Base-by-base conservation (phyloP, 1,139 yeast genomes). In the Suhomyces chickasaworum region DNA sequence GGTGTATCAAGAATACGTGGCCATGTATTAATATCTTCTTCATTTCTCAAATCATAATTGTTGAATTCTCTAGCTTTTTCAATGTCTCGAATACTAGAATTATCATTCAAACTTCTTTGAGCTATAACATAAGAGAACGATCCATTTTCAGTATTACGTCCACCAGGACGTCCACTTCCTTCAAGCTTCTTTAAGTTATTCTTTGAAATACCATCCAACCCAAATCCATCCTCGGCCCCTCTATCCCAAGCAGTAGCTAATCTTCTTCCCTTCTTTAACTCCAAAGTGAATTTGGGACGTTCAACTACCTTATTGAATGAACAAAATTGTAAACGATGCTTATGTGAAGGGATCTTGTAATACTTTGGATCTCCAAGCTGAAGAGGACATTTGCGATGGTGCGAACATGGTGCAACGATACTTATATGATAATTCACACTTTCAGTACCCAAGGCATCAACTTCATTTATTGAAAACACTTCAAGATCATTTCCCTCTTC, bases 371-470 rank as follows among this genome's bases (percentile, higher is more conserved):
- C 86, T 12, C 85, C 84, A 27, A 83, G 75, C 62, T 90, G 97
- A 45, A 93, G 69, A 0, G 99, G 98, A 59, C 98, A 91, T 55
- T 74, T 79, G 23, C 84, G 80, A 58, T 90, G 97, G 63, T 93
- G 98, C 0, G 95, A 69, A 61, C 98, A 93, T 3, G 99, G 99
- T 0, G 97, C 97, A 25, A 93, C 59, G 9, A 91, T 76, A 44
- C 76, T 77, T 37, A 86, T 56, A 53, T 84, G 83, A 57, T 77
- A 84, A 53, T 76, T 77, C 3, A 71, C 69, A 56, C 66, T 56
- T 53, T 63, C 57, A 18, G 58, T 37, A 5, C 57, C 41, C 10
- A 60, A 50, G 16, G 42, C 45, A 8, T 52, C 31, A 7, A 55
- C 52, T 17, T 55, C 58, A 3, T 60, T 62, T 1, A 60, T 65